These are phyloP conservation scores for Dendrocalamus latiflorus DNA, from an alignment of 202 grass and related monocot species.

Conservation along the genomic window DNA sequence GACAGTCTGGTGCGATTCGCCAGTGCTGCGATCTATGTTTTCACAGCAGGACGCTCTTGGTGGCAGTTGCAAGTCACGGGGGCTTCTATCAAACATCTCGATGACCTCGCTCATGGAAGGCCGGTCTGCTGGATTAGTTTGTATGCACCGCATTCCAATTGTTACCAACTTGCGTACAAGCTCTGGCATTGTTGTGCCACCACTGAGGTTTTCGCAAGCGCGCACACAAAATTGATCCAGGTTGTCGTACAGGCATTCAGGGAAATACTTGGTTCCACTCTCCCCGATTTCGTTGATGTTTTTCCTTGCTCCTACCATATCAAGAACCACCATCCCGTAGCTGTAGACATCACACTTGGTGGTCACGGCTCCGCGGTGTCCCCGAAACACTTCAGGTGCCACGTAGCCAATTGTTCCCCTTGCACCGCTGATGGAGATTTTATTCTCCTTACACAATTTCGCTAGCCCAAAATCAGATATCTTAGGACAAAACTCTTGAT, in stretches of 20 bases:
- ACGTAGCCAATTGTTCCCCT: background rate
- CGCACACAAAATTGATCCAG: background rate
- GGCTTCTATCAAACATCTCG: conserved; percentile 10
- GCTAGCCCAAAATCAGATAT: conserved; percentile 20
- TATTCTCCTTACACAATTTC: background rate
- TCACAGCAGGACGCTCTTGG: background rate
- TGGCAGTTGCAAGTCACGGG: background rate
- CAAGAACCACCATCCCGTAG: conserved; percentile 24
- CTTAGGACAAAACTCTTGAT: conserved; percentile 11
- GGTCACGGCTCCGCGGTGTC: too few species aligned
- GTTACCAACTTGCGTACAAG: background rate
- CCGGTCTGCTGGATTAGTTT: background rate
- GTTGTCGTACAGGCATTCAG: conserved; percentile 11
- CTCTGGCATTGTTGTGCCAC: background rate
- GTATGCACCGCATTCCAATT: conserved; percentile 7
- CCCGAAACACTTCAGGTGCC: too few species aligned
- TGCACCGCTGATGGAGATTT: background rate
- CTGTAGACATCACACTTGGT: background rate
- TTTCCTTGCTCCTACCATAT: conserved; percentile 5
- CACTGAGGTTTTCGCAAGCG: background rate
- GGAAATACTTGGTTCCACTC: conserved; percentile 8
- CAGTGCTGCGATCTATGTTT: too few species aligned
- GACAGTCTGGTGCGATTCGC: too few species aligned
- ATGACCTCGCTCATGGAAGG: conserved; percentile 1
- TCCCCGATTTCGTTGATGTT: background rate